phyloP scores from a whole-genome alignment of 768 basidiomycete species.

The Boletellus ananiceps region DNA sequence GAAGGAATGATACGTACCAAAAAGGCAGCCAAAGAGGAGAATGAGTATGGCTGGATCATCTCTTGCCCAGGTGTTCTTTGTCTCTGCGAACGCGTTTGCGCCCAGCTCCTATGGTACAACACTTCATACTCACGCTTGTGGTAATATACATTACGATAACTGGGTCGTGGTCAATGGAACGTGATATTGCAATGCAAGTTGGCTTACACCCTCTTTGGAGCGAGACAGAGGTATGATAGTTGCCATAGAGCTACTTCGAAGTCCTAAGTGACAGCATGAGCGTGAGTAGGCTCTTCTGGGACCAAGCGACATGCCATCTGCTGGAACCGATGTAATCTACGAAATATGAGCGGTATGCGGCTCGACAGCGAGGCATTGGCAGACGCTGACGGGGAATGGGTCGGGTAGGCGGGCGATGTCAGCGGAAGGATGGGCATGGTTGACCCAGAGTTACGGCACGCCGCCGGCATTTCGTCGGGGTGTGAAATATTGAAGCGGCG shows the following conservation, averaged over 20 bases:
- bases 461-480: constrained; percentile 21
- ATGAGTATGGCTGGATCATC: constrained; percentile 96
- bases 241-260: constrained; percentile 98
- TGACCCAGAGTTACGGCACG: constrained; percentile 15
- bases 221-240: constrained; percentile 86
- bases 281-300: neutral
- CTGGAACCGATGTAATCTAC: constrained; percentile 73
- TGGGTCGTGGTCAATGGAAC: constrained; percentile 29
- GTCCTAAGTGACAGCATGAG: constrained; percentile 51
- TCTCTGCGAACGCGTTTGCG: constrained; percentile 52
- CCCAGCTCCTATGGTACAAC: neutral
- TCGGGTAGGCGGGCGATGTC: constrained; percentile 24
- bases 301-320: constrained; percentile 63
- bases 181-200: neutral
- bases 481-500: constrained; percentile 14
- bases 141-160: constrained; percentile 95
- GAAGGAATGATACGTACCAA: constrained; percentile 39
- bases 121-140: constrained; percentile 72
- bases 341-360: constrained; percentile 76
- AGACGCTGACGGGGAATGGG: constrained; percentile 14
- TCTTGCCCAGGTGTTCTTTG: constrained; percentile 97
- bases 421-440: constrained; percentile 34
- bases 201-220: constrained; percentile 84
- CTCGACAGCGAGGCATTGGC: constrained; percentile 32
- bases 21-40: constrained; percentile 74